These are phyloP conservation scores for Linderniella brevidens DNA, from an alignment of 257 asterid species.

Conservation along the genomic window DNA sequence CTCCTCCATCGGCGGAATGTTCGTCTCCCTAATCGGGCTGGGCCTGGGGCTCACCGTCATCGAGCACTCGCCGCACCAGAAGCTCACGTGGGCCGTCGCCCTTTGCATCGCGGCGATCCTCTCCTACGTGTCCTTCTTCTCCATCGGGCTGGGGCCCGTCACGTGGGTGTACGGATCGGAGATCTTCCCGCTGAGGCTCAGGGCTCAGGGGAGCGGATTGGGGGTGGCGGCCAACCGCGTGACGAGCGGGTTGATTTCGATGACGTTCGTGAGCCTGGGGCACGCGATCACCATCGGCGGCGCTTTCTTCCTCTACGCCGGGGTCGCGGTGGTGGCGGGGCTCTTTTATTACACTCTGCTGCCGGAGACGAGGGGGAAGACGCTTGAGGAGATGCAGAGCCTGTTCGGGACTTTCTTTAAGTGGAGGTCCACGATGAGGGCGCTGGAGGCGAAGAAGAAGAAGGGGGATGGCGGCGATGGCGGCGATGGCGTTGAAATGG, in stretches of 20 bases:
- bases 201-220: constrained; percentile 22
- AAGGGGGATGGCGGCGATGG: neutral
- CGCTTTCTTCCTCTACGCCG: constrained; percentile 18
- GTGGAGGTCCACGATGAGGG: constrained; percentile 16
- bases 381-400: constrained; percentile 22
- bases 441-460: constrained; percentile 7
- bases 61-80: constrained; percentile 5
- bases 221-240: constrained; percentile 16
- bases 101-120: constrained; percentile 10
- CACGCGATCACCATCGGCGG: constrained; percentile 18
- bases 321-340: constrained; percentile 13
- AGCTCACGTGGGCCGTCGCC: constrained; percentile 14
- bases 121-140: constrained; percentile 13
- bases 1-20: constrained; percentile 59
- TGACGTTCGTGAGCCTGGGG: constrained; percentile 19
- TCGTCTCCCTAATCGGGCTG: constrained; percentile 10
- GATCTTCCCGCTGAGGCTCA: constrained; percentile 13
- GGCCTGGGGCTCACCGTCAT: constrained; percentile 15
- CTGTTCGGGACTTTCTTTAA: constrained; percentile 18
- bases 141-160: constrained; percentile 21
- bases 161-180: constrained; percentile 24
- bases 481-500: constrained; percentile 4
- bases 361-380: constrained; percentile 20
- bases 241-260: constrained; percentile 14
- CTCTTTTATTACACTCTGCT: constrained; percentile 13